Evolutionary conservation across 176 grass and related monocot species (phyloP).

Genomic region (Coix lacrymajobi): DNA sequence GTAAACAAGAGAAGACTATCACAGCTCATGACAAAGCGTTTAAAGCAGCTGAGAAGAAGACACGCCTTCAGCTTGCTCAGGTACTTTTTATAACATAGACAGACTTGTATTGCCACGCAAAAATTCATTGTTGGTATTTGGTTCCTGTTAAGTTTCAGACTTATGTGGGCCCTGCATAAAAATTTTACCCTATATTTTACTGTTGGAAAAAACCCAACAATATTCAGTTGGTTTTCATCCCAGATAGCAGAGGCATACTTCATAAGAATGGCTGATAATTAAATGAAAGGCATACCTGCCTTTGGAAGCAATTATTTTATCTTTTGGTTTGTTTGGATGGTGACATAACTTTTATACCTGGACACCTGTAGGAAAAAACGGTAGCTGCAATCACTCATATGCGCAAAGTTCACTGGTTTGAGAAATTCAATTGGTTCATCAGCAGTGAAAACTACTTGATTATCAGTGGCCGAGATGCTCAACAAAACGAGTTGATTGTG

Average conservation of each 20-base stretch:
- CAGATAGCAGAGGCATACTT: not conserved
- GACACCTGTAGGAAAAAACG: conserved; percentile 72
- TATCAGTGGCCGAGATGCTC: conserved; percentile 94
- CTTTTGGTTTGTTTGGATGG: not conserved
- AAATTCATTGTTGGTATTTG: not conserved
- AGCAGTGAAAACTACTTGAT: conserved; percentile 97
- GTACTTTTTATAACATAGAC: conserved; percentile 21
- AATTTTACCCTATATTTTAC: not conserved
- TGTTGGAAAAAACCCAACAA: not conserved
- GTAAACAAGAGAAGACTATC: conserved; percentile 91
- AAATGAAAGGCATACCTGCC: not conserved
- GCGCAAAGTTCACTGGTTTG: conserved; percentile 99
- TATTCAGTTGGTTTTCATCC: conserved; percentile 8
- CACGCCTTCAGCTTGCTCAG: conserved; percentile 89
- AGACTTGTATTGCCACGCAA: not conserved
- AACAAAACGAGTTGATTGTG: conserved; percentile 92
- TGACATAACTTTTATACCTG: not conserved
- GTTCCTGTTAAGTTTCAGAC: not conserved
- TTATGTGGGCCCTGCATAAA: not conserved
- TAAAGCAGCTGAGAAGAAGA: conserved; percentile 99
- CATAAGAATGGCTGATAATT: not conserved
- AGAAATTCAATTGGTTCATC: conserved; percentile 99
- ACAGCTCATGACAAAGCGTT: conserved; percentile 94
- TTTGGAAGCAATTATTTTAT: not conserved
- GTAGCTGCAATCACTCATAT: conserved; percentile 97